Conservation (phyloP, 2,329 filamentous ascomycete genomes). For the Penicillium sp. region DNA sequence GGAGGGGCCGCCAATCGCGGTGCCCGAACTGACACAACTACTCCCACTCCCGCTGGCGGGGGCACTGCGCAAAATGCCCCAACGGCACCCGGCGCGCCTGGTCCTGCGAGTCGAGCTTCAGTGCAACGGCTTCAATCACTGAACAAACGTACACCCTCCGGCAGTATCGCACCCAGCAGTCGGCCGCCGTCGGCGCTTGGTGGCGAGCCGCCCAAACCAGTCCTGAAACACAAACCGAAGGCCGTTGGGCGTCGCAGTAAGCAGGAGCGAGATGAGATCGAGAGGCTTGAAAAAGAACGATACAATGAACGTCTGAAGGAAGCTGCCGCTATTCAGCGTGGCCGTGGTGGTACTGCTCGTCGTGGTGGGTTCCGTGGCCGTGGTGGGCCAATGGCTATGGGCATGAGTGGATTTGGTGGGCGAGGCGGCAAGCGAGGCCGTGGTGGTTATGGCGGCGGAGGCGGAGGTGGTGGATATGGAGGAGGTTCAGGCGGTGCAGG, state of each 20-base stretch:
- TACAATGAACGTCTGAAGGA: conserved; percentile 41
- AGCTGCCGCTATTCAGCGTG: conserved; percentile 42
- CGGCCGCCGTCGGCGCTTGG: conserved; percentile 23
- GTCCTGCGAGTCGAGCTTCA: conserved; percentile 31
- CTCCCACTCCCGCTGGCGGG: conserved; percentile 18
- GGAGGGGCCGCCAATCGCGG: conserved; percentile 15
- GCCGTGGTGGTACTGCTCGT: conserved; percentile 33
- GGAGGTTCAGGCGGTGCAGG: conserved; percentile 29
- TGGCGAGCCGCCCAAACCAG: conserved; percentile 38
- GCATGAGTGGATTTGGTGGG: conserved; percentile 30
- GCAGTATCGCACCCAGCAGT: conserved; percentile 37
- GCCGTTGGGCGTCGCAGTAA: conserved; percentile 45
- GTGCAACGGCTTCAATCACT: conserved; percentile 47
- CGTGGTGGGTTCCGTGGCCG: conserved; percentile 35
- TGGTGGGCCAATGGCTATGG: conserved; percentile 28
- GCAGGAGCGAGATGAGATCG: conserved; percentile 47
- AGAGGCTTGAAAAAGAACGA: conserved; percentile 45
- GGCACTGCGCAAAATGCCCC: conserved; percentile 16
- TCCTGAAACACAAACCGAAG: conserved; percentile 47
- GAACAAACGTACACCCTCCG: conserved; percentile 39
- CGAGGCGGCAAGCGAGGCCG: conserved; percentile 25
- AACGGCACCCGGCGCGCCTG: conserved; percentile 14
- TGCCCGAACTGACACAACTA: conserved; percentile 12
- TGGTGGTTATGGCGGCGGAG: conserved; percentile 23
- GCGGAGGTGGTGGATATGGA: conserved; percentile 31